Evolutionary conservation across 768 basidiomycete genomes (phyloP), one percentile per base, ranked within the genome.

Genomic region (Suillus lakei): DNA sequence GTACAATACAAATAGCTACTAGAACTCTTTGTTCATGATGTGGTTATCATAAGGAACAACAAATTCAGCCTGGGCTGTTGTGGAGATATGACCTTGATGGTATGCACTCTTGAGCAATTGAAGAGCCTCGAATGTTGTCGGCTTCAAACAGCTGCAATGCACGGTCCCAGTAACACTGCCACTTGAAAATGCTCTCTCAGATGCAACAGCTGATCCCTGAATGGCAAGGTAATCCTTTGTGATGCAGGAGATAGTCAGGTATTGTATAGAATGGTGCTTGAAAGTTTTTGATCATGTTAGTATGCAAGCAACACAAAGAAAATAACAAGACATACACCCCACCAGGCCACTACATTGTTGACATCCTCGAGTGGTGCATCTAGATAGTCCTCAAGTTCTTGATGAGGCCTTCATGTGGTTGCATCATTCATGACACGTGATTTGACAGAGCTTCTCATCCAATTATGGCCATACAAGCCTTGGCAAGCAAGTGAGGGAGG

Each of bases 311-410:
- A 53, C 13, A 39, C 38, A 39, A 39, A 39, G 1, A 12, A 39
- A 39, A 13, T 15, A 39, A 39, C 5, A 41, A 34, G 23, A 59
- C 56, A 34, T 48, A 64, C 63, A 21, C 56, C 44, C 44, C 63
- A 66, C 62, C 78, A 80, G 56, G 70, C 71, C 0, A 77, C 77
- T 0, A 77, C 81, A 65, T 71, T 73, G 0, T 82, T 79, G 80
- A 79, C 77, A 0, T 78, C 77, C 0, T 76, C 77, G 0, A 81
- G 80, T 15, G 13, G 38, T 10, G 38, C 38, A 39, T 10, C 38
- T 12, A 39, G 38, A 12, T 39, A 39, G 38, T 39, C 12, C 2
- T 39, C 38, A 15, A 13, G 38, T 12, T 39, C 38, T 15, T 39
- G 38, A 12, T 5, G 13, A 39, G 38, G 38, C 38, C 38, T 39